Base-by-base conservation (phyloP, 2,329 filamentous ascomycete genomes). In the Fusarium stilboides region DNA sequence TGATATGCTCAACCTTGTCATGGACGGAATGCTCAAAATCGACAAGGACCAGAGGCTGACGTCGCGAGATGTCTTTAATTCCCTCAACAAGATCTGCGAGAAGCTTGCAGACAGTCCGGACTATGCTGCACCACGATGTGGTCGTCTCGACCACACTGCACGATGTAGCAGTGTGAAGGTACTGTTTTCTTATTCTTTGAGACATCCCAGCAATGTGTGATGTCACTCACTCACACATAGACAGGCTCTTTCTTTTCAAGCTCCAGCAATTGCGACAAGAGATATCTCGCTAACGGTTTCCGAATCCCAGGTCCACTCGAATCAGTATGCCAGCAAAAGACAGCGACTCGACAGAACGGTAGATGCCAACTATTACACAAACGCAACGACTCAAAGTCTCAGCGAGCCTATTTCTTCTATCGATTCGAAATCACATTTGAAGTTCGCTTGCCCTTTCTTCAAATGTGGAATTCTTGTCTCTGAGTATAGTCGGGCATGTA, bases 261-360 rank as follows among this genome's bases (percentile, higher is more conserved):
- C 28, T 44, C 28, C 39, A 0, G 2, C 5, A 20, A 4, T 1
- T 3, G 1, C 31, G 22, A 0, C 22, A 28, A 28, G 40, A 31
- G 22, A 40, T 37, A 22, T 0, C 19, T 49, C 14, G 24, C 52
- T 56, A 50, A 56, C 34, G 17, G 4, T 8, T 10, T 12, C 1
- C 15, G 6, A 3, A 17, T 33, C 2, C 1, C 20, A 51, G 44
- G 20, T 34, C 36, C 20, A 20, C 8, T 33, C 26, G 15, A 52
- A 24, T 22, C 24, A 40, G 31, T 0, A 50, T 40, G 34, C 3
- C 17, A 17, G 19, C 0, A 36, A 36, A 4, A n/a, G 5, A 1
- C 34, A 1, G 6, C n/a, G 12, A 0, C 14, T 40, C 5, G 19
- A 24, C 1, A 0, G 1, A 0, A 24, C 12, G 2, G 15, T 39